Base-by-base conservation (phyloP, 306 rosid species). In the Sophora flavescens region DNA sequence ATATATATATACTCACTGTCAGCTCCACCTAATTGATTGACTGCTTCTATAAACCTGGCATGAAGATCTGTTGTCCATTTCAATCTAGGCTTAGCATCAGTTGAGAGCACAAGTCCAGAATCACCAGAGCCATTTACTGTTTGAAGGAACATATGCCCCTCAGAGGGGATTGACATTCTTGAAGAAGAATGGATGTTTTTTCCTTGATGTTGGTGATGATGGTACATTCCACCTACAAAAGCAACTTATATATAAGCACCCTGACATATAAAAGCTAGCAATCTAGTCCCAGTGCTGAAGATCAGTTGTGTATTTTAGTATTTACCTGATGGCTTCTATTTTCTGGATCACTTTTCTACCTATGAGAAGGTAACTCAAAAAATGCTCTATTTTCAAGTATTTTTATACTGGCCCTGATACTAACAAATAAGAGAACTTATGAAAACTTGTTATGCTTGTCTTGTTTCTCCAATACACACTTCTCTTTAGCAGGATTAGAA, bases 1-100 rank as follows among this genome's bases (percentile, higher is more conserved):
- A 41, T 41, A 9, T 42, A 10, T 36, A 8, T 59, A 88, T 59
- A 88, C 98, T 92, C 81, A 94, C 98, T 95, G 80, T 92, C 98
- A 41, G 98, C 91, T 78, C 98, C 98, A 30, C 98, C 98, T 14
- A 95, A 81, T 75, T 90, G 96, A 56, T 88, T 90, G 63, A 95
- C 97, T 32, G 97, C 98, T 76, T 95, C 97, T 35, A 88, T 90
- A 70, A 95, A 95, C 58, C 97, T 88, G 39, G 93, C 90, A 33
- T 95, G 98, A 69, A 95, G 96, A 86, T 95, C 98, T 3, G 92
- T 87, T 3, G 98, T 92, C 98, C 98, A 95, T 84, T 95, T 95
- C 28, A 95, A 85, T 75, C 98, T 84, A 1, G 98, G 98, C 75
- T 95, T 95, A 33, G 98, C 97, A 73, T 95, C 97, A 14, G 98